These are phyloP conservation scores for Nemania sp. DNA, from an alignment of 2,329 filamentous ascomycete species.

Conservation along the genomic window DNA sequence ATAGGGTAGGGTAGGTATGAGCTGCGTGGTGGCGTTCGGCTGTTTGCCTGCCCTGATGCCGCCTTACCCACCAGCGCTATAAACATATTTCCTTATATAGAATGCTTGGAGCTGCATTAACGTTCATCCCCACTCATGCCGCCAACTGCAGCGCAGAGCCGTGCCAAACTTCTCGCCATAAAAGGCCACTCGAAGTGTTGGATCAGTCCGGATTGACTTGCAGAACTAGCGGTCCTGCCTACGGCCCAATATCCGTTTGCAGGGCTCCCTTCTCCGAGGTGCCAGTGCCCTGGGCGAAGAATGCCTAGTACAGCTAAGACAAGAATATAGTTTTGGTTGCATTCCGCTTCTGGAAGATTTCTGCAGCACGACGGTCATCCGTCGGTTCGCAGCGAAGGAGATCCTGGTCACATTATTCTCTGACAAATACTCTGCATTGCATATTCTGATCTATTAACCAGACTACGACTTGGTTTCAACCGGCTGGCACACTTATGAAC, in stretches of 20 bases:
- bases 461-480: slow-evolving; percentile 6
- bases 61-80: slow-evolving; percentile 15
- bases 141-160: slow-evolving; percentile 17
- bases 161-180: slow-evolving; percentile 17
- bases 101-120: slow-evolving; percentile 21
- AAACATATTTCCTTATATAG: slow-evolving; percentile 26
- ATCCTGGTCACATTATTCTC: background rate
- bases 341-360: slow-evolving; percentile 20
- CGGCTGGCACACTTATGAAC: slow-evolving; percentile 22
- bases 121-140: slow-evolving; percentile 16
- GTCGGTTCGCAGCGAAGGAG: slow-evolving; percentile 3
- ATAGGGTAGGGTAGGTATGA: slow-evolving; percentile 13
- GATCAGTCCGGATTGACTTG: slow-evolving; percentile 16
- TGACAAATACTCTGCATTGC: slow-evolving; percentile 23
- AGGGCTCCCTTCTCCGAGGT: slow-evolving; percentile 11
- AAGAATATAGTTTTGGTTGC: background rate
- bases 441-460: slow-evolving; percentile 8
- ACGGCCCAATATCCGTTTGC: slow-evolving; percentile 14
- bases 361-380: slow-evolving; percentile 10
- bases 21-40: slow-evolving; percentile 6
- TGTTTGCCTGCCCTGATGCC: slow-evolving; percentile 19
- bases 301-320: slow-evolving; percentile 10
- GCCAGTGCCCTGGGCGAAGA: background rate
- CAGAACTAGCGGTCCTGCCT: slow-evolving; percentile 11
- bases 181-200: slow-evolving; percentile 15